Conservation (phyloP, 2,329 filamentous ascomycete species). For the Calonectria crousiana region DNA sequence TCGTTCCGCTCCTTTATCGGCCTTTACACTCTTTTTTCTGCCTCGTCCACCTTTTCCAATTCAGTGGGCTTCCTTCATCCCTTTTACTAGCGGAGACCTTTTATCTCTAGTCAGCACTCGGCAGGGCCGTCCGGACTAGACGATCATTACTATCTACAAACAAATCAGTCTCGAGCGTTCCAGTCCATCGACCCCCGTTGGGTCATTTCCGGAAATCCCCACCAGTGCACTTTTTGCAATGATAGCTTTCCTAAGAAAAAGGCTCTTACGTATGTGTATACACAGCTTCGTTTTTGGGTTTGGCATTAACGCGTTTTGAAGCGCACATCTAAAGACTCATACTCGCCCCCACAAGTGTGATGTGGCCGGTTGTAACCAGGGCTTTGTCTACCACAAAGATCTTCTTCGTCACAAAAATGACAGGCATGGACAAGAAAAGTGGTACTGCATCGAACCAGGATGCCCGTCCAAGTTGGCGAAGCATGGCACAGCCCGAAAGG, state of each 20-base stretch:
- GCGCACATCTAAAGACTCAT: not conserved
- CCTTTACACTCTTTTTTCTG: not conserved
- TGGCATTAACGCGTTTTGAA: not conserved
- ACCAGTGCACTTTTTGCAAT: not conserved
- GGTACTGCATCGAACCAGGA: not conserved
- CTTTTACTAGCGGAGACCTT: not conserved
- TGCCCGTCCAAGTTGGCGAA: not conserved
- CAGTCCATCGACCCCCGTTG: not conserved
- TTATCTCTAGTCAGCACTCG: not conserved
- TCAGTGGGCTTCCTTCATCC: not conserved
- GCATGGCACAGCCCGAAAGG: not conserved
- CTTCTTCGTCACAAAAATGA: not conserved
- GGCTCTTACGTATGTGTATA: not conserved
- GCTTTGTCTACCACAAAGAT: not conserved
- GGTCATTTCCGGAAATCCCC: not conserved
- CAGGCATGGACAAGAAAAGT: not conserved
- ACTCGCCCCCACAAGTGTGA: not conserved
- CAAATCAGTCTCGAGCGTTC: not conserved
- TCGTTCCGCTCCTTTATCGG: not conserved
- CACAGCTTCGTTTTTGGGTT: too few species aligned
- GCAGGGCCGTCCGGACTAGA: conserved; percentile 1
- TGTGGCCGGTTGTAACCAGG: not conserved
- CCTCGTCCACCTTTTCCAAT: not conserved
- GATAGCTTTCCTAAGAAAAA: not conserved
- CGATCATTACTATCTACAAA: not conserved